These are phyloP conservation scores for Macrophomina phaseolina DNA, from an alignment of 2,329 filamentous ascomycete genomes.

Conservation along the genomic window DNA sequence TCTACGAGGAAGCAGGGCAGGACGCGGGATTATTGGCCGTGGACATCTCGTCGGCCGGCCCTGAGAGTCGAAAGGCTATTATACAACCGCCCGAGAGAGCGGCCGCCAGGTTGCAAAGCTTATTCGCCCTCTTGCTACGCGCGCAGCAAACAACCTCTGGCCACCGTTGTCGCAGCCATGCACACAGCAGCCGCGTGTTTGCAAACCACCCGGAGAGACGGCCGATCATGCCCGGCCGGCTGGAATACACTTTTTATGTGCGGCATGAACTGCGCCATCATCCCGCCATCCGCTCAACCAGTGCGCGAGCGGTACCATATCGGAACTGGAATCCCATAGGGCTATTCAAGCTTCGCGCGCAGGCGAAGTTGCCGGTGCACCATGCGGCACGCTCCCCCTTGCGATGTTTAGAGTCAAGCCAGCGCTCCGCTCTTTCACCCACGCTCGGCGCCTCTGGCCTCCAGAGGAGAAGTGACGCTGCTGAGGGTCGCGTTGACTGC, in stretches of 20 bases:
- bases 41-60: constrained; percentile 71
- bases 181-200: constrained; percentile 69
- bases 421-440: constrained; percentile 41
- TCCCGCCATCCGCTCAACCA: constrained; percentile 70
- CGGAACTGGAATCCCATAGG: constrained; percentile 66
- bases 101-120: constrained; percentile 63
- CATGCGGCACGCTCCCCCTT: constrained; percentile 67
- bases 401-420: constrained; percentile 60
- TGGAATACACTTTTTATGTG: constrained; percentile 73
- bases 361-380: constrained; percentile 59
- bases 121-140: constrained; percentile 46
- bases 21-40: constrained; percentile 62
- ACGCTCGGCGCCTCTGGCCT: constrained; percentile 56
- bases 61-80: constrained; percentile 77
- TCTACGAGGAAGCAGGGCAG: constrained; percentile 43
- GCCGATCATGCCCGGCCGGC: constrained; percentile 57
- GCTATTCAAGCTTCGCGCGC: constrained; percentile 61
- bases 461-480: too few relatives aligned
- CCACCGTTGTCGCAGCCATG: constrained; percentile 70
- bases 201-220: constrained; percentile 58
- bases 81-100: constrained; percentile 72
- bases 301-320: constrained; percentile 66
- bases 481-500: too few relatives aligned
- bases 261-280: constrained; percentile 74
- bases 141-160: constrained; percentile 47